Conservation (phyloP, 768 basidiomycete genomes). For the Phylloporus sp. region DNA sequence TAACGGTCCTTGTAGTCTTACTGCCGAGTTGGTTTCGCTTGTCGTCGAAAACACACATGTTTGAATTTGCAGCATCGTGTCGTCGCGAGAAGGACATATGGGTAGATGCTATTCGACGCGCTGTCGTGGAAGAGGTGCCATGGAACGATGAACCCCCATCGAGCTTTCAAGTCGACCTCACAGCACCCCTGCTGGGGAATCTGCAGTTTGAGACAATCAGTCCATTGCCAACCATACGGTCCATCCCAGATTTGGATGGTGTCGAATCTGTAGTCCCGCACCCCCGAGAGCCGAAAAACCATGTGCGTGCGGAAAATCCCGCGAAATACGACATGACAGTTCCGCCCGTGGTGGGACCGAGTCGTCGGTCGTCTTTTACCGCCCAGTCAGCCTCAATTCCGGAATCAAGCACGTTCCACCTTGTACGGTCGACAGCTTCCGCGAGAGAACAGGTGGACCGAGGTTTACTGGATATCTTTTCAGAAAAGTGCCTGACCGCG, state of each 20-base stretch:
- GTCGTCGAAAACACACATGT: conserved; percentile 59
- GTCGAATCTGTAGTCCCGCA: conserved; percentile 6
- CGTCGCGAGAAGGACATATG: conserved; percentile 82
- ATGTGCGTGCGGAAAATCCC: conserved; percentile 13
- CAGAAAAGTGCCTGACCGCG: conserved; percentile 62
- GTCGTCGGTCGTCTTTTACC: conserved; percentile 58
- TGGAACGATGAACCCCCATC: conserved; percentile 62
- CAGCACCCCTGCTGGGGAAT: conserved; percentile 33
- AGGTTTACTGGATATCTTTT: conserved; percentile 75
- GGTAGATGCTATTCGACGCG: conserved; percentile 62
- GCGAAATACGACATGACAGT: conserved; percentile 17
- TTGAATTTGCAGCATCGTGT: conserved; percentile 86
- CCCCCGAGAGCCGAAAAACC: conserved; percentile 17
- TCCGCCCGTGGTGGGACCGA: conserved; percentile 26
- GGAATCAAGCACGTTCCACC: conserved; percentile 50
- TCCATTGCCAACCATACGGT: conserved; percentile 50
- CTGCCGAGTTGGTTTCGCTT: conserved; percentile 81
- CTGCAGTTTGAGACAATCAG: conserved; percentile 37
- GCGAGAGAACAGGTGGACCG: conserved; percentile 72
- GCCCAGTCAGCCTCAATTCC: conserved; percentile 49
- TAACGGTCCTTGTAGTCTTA: conserved; percentile 45
- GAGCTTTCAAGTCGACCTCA: conserved; percentile 50
- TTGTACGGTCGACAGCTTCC: conserved; percentile 60
- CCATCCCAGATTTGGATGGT: conserved; percentile 46
- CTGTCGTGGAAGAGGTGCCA: conserved; percentile 36